Percentiles rank a stretch among this genome's conserved stretches.
Conservation (phyloP, 2,329 filamentous ascomycete species). For the Aotearoamyces nothofagi region DNA sequence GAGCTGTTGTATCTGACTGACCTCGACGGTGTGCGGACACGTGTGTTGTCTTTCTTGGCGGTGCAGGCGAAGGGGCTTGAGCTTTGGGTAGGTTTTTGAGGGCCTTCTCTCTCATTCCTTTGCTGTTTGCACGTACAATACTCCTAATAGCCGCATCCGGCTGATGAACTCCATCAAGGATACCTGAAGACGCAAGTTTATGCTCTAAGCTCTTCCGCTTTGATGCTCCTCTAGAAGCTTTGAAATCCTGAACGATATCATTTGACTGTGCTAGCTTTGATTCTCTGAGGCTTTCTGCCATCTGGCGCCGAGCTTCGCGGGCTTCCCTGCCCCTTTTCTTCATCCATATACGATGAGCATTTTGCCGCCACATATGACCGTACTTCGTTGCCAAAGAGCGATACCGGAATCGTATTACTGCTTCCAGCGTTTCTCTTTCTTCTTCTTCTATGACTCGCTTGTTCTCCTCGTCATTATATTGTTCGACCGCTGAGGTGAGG, state of each 20-base stretch:
- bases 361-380: conserved; percentile 14
- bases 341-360: conserved; percentile 11
- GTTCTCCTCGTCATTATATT: conserved; percentile 10
- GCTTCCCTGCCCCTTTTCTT: conserved; percentile 16
- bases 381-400: conserved; percentile 16
- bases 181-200: conserved; percentile 11
- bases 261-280: conserved; percentile 12
- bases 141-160: conserved; percentile 7
- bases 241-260: conserved; percentile 18
- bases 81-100: no score
- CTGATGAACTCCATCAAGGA: conserved; percentile 14
- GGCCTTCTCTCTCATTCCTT: no score
- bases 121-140: no score
- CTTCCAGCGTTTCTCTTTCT: conserved; percentile 9
- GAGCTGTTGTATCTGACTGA: no score
- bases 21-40: no score
- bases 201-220: conserved; percentile 14
- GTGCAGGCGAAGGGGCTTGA: no score
- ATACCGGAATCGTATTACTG: conserved; percentile 10
- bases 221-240: conserved; percentile 9
- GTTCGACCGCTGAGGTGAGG: conserved; percentile 7
- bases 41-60: no score
- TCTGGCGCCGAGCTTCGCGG: conserved; percentile 13
- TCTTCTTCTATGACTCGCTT: conserved; percentile 9
- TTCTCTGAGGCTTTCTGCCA: conserved; percentile 14